Conservation (phyloP, 768 basidiomycete genomes). For the Chalciporus chontae region DNA sequence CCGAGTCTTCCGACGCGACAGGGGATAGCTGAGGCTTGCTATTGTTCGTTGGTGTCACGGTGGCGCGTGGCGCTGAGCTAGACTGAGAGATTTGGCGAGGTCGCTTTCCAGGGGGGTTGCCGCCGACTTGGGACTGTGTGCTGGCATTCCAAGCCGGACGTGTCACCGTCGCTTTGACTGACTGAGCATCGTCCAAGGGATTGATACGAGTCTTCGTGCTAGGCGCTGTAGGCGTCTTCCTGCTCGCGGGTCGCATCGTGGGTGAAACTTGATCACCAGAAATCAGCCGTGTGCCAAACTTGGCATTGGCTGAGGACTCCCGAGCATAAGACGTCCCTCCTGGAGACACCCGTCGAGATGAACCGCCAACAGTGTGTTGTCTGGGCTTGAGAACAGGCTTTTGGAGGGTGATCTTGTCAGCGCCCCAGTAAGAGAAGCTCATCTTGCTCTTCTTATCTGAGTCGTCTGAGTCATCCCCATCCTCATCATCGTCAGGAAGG, state of each 20-base stretch:
- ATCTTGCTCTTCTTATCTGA: constrained; percentile 90
- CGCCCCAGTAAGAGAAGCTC: constrained; percentile 94
- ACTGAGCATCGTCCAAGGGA: constrained; percentile 63
- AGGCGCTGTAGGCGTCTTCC: constrained; percentile 47
- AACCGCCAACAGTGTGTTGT: constrained; percentile 31
- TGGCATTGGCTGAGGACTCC: constrained; percentile 87
- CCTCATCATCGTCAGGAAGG: constrained; percentile 60
- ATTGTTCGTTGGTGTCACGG: constrained; percentile 27
- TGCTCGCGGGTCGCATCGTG: constrained; percentile 56
- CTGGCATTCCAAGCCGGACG: constrained; percentile 72
- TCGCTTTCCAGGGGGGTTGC: constrained; percentile 48
- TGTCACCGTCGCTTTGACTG: constrained; percentile 70
- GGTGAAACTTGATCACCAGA: constrained; percentile 49
- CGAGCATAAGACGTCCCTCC: constrained; percentile 60
- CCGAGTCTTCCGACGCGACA: constrained; percentile 70
- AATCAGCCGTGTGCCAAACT: constrained; percentile 83
- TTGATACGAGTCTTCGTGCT: constrained; percentile 43
- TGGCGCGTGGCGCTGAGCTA: constrained; percentile 50
- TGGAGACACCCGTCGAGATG: constrained; percentile 37
- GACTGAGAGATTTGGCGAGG: constrained; percentile 71
- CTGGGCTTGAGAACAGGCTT: constrained; percentile 62
- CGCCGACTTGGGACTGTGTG: constrained; percentile 40
- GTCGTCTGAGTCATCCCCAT: constrained; percentile 70
- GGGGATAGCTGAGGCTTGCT: constrained; percentile 54
- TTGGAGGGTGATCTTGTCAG: constrained; percentile 86